A percentile compares a stretch with the other conserved stretches of the same genome.
Evolutionary conservation across 495 filamentous ascomycete species (phyloP).

Genomic region (Astrothelium macrocarpum): DNA sequence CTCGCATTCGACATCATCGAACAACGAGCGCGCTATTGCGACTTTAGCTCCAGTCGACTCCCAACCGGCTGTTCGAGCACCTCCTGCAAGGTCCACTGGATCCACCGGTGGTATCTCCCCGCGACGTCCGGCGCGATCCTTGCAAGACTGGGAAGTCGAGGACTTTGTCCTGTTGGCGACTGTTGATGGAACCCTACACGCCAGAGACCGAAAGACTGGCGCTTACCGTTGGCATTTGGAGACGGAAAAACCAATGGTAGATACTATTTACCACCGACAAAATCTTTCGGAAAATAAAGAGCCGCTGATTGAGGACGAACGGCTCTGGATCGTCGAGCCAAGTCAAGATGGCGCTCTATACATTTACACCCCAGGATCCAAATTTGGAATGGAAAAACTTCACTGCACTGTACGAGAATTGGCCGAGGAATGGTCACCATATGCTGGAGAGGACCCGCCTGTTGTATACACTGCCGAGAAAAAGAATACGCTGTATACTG

Average conservation of each 20-base stretch:
- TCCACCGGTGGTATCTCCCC: slow-evolving; percentile 62
- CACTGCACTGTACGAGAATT: slow-evolving; percentile 71
- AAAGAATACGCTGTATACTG: slow-evolving; percentile 66
- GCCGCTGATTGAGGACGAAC: slow-evolving; percentile 56
- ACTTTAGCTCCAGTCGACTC: slow-evolving; percentile 74
- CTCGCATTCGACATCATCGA: slow-evolving; percentile 30
- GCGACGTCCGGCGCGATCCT: slow-evolving; percentile 79
- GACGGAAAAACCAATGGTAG: slow-evolving; percentile 75
- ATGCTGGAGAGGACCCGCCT: slow-evolving; percentile 54
- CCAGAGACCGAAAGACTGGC: slow-evolving; percentile 80
- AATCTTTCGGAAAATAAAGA: slow-evolving; percentile 53
- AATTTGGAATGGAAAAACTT: slow-evolving; percentile 52
- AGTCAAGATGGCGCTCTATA: slow-evolving; percentile 83
- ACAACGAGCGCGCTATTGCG: slow-evolving; percentile 88
- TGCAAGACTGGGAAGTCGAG: slow-evolving; percentile 99
- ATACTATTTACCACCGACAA: slow-evolving; percentile 71
- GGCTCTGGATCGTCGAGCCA: slow-evolving; percentile 95
- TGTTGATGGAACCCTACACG: slow-evolving; percentile 93
- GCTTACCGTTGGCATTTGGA: slow-evolving; percentile 73
- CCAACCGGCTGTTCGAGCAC: slow-evolving; percentile 30
- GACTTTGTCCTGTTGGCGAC: slow-evolving; percentile 99
- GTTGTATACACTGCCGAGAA: slow-evolving; percentile 75
- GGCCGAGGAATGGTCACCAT: slow-evolving; percentile 57
- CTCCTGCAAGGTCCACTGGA: slow-evolving; percentile 54
- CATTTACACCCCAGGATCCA: slow-evolving; percentile 59